Evolutionary conservation across 441 rosid species (phyloP).

Genomic region (Aquilaria agallochum): DNA sequence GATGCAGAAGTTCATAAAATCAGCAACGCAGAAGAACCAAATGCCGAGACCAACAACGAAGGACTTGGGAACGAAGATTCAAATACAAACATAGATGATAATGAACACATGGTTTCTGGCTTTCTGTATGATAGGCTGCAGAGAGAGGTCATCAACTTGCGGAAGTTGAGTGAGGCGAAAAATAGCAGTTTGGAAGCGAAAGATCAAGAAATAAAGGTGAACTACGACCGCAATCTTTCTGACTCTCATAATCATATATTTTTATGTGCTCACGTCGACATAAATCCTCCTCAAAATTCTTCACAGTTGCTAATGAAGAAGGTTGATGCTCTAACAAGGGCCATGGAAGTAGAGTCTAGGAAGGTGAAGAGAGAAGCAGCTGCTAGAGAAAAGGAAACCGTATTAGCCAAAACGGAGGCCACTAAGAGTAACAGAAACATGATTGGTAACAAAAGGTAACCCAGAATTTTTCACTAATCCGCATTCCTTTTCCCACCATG

Average conservation of each 20-base stretch:
- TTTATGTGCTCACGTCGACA: not conserved
- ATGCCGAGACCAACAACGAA: slow-evolving; percentile 20
- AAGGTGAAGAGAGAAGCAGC: slow-evolving; percentile 76
- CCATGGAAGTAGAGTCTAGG: slow-evolving; percentile 73
- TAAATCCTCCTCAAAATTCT: not conserved
- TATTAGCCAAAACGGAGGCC: slow-evolving; percentile 32
- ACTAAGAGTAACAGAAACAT: slow-evolving; percentile 29
- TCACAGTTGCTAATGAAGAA: slow-evolving; percentile 72
- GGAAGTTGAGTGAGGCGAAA: slow-evolving; percentile 65
- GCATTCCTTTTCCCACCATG: slow-evolving; percentile 6
- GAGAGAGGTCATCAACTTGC: slow-evolving; percentile 65
- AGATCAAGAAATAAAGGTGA: slow-evolving; percentile 81
- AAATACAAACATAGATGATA: slow-evolving; percentile 17
- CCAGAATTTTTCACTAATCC: no score
- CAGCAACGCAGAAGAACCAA: slow-evolving; percentile 14
- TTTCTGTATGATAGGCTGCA: slow-evolving; percentile 85
- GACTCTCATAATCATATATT: not conserved
- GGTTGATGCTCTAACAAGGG: slow-evolving; percentile 69
- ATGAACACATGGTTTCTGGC: slow-evolving; percentile 73
- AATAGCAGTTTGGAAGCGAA: slow-evolving; percentile 52
- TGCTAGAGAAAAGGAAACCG: slow-evolving; percentile 57
- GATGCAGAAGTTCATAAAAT: slow-evolving; percentile 16
- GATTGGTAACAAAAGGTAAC: slow-evolving; percentile 43
- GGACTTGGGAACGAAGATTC: slow-evolving; percentile 23
- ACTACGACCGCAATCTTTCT: not conserved